Conservation (phyloP, 805 yeast genomes). For the Nakazawaea peltata region DNA sequence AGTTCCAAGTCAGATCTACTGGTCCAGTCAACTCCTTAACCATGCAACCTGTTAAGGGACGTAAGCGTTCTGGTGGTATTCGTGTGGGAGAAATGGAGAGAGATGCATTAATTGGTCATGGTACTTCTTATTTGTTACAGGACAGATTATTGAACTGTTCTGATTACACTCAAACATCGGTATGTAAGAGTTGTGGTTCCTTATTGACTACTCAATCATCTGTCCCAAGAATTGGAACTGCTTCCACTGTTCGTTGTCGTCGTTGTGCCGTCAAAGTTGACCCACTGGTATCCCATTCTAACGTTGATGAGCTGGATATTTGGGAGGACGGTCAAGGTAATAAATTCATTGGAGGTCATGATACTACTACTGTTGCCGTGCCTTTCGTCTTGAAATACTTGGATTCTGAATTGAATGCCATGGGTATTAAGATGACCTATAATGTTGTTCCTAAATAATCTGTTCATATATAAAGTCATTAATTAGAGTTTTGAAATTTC, state of each 20-base stretch:
- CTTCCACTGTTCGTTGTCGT: slow-evolving; percentile 77
- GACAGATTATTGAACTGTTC: slow-evolving; percentile 93
- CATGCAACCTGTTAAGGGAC: slow-evolving; percentile 99
- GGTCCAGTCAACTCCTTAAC: slow-evolving; percentile 97
- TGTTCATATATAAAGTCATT: background rate
- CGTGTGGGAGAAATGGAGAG: slow-evolving; percentile 99
- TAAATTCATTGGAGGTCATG: slow-evolving; percentile 83
- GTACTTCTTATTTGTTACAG: slow-evolving; percentile 90
- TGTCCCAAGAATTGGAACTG: slow-evolving; percentile 84
- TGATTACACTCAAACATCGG: slow-evolving; percentile 85
- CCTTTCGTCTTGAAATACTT: slow-evolving; percentile 94
- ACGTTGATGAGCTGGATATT: slow-evolving; percentile 58
- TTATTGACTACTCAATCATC: slow-evolving; percentile 82
- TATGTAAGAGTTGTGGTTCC: slow-evolving; percentile 93
- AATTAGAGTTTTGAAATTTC: background rate
- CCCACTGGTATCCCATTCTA: slow-evolving; percentile 25
- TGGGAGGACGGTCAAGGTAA: slow-evolving; percentile 99
- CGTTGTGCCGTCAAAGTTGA: slow-evolving; percentile 77
- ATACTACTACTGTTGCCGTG: slow-evolving; percentile 93
- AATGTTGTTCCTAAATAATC: slow-evolving; percentile 60
- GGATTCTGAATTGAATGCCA: slow-evolving; percentile 92
- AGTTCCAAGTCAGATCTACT: slow-evolving; percentile 98
- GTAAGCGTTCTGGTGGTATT: slow-evolving; percentile 98
- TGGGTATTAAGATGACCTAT: slow-evolving; percentile 93
- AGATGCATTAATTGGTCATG: slow-evolving; percentile 98